These are phyloP conservation scores for Aciculosporium take DNA, from an alignment of 2,329 filamentous ascomycete species.

Conservation along the genomic window DNA sequence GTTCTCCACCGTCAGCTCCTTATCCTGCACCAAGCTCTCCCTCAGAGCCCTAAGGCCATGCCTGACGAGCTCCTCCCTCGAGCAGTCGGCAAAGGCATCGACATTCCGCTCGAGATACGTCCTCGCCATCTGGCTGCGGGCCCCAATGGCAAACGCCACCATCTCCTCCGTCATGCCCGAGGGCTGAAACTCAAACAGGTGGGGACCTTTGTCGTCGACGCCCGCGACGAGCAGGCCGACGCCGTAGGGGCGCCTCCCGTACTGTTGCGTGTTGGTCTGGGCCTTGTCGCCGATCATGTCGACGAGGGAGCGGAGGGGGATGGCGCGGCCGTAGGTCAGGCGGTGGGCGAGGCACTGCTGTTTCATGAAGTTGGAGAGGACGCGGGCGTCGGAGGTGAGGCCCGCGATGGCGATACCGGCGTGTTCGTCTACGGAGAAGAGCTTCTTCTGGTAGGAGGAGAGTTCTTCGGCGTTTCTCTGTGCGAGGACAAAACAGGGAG, in stretches of 20 bases:
- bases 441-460: conserved; percentile 99
- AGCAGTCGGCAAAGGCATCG: conserved; percentile 63
- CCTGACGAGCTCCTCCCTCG: conserved; percentile 72
- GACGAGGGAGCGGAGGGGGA: conserved; percentile 80
- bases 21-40: conserved; percentile 92
- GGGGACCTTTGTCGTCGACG: conserved; percentile 84
- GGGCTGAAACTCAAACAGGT: conserved; percentile 97
- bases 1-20: conserved; percentile 94
- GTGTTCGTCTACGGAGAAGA: conserved; percentile 92
- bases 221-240: conserved; percentile 86
- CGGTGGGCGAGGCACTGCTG: conserved; percentile 93
- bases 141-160: conserved; percentile 89
- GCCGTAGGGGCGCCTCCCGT: conserved; percentile 91
- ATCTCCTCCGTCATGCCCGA: conserved; percentile 95
- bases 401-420: conserved; percentile 91
- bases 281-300: conserved; percentile 89
- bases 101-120: conserved; percentile 92
- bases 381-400: conserved; percentile 91
- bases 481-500: background rate
- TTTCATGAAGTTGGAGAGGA: conserved; percentile 99
- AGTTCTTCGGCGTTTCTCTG: conserved; percentile 98
- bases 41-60: conserved; percentile 86
- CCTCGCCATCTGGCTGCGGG: conserved; percentile 89
- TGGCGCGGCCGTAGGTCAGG: conserved; percentile 87
- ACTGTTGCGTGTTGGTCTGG: conserved; percentile 94